Evolutionary conservation across 192 early-diverging fungal genomes (phyloP).

Genomic region (Gorgonomyces haynaldii): DNA sequence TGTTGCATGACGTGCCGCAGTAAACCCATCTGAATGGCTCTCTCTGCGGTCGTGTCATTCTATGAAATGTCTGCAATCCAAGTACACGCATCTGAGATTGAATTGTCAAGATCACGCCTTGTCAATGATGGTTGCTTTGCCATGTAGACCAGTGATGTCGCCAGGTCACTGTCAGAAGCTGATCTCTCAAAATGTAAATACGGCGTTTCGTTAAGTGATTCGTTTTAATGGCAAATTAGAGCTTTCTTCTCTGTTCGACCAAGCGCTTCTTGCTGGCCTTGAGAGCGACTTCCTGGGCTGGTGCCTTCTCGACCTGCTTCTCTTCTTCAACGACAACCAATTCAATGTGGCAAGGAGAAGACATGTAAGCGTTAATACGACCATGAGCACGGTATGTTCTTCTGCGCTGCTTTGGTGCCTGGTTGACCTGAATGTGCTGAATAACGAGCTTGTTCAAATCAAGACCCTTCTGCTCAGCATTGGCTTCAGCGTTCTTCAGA

Average conservation of each 20-base stretch:
- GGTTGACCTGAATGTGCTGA: conserved; percentile 95
- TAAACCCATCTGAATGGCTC: too few relatives aligned
- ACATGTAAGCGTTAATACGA: conserved; percentile 92
- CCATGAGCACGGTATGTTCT: conserved; percentile 98
- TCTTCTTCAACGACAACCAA: conserved; percentile 83
- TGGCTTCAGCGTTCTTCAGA: conserved; percentile 94
- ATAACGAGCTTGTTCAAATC: conserved; percentile 77
- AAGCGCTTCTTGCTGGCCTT: conserved; percentile 28
- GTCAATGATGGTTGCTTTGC: too few relatives aligned
- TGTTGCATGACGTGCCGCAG: too few relatives aligned
- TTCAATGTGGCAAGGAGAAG: conserved; percentile 93
- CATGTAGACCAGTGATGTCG: too few relatives aligned
- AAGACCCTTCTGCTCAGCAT: conserved; percentile 93
- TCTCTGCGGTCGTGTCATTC: too few relatives aligned
- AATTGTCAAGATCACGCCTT: too few relatives aligned
- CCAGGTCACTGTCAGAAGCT: too few relatives aligned
- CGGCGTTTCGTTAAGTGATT: too few relatives aligned
- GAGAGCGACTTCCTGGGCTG: conserved; percentile 15
- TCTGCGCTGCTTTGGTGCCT: conserved; percentile 93
- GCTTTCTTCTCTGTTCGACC: conserved; percentile 13
- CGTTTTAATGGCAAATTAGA: too few relatives aligned
- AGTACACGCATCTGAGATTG: too few relatives aligned
- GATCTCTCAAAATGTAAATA: too few relatives aligned
- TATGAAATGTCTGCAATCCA: too few relatives aligned
- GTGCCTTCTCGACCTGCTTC: conserved; percentile 64